Evolutionary conservation across 208 protist species (phyloP).

Genomic region (Crithidia acanthocephali): DNA sequence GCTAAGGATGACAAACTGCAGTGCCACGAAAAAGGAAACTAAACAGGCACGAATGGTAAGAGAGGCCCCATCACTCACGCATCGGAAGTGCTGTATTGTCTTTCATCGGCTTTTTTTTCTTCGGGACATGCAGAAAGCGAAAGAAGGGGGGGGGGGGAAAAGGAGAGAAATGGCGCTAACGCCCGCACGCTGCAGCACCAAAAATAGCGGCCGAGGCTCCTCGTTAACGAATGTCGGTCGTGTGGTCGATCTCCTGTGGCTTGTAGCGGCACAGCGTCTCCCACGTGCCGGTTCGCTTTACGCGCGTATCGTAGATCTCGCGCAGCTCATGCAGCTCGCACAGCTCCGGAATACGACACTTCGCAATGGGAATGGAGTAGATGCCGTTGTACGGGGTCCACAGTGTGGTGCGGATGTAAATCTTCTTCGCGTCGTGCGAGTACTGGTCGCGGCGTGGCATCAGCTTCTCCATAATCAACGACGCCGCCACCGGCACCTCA

Average conservation of each 20-base stretch:
- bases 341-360: constrained; percentile 73
- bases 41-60: too few species aligned
- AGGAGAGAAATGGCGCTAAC: too few species aligned
- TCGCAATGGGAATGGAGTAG: constrained; percentile 51
- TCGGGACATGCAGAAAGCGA: too few species aligned
- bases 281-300: constrained; percentile 76
- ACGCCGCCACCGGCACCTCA: constrained; percentile 73
- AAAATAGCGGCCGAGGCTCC: neutral
- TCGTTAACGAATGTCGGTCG: constrained; percentile 81
- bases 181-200: too few species aligned
- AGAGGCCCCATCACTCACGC: too few species aligned
- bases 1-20: neutral
- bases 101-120: too few species aligned
- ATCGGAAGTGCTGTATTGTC: too few species aligned
- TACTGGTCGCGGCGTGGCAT: constrained; percentile 42
- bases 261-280: constrained; percentile 75
- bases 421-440: constrained; percentile 41
- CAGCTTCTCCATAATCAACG: constrained; percentile 81
- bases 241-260: constrained; percentile 72
- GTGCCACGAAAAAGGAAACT: too few species aligned
- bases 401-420: constrained; percentile 63
- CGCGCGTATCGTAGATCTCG: constrained; percentile 57
- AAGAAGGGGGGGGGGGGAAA: too few species aligned
- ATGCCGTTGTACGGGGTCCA: constrained; percentile 77
- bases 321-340: constrained; percentile 72